Percentiles rank a stretch among this genome's conserved stretches.
Evolutionary conservation across 2,329 filamentous ascomycete species (phyloP).

Genomic region (Neocucurbitaria cava): DNA sequence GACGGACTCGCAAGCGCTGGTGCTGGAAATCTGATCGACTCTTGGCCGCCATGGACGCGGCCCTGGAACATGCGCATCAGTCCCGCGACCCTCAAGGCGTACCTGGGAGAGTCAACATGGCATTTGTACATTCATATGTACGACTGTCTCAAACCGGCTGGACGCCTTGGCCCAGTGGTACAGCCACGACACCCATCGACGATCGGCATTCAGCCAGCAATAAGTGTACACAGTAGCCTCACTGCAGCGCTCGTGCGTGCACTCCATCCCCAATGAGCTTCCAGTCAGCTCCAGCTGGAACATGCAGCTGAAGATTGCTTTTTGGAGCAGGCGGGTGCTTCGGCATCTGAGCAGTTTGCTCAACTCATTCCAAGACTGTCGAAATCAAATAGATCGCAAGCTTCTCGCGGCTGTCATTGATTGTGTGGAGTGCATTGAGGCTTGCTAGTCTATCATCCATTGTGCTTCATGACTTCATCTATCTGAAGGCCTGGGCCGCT

Average conservation of each 20-base stretch:
- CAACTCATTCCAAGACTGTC: background rate
- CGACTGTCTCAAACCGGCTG: background rate
- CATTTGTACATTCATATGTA: background rate
- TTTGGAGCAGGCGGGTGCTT: background rate
- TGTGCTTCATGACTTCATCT: background rate
- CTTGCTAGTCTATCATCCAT: background rate
- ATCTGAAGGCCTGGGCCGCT: constrained; percentile 8
- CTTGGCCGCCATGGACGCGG: too few species aligned
- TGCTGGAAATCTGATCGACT: background rate
- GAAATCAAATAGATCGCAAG: background rate
- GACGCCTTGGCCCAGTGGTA: background rate
- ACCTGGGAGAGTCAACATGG: background rate
- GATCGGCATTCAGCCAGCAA: background rate
- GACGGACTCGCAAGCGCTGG: too few species aligned
- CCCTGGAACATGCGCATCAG: too few species aligned
- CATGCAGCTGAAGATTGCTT: background rate
- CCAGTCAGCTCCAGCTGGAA: too few species aligned
- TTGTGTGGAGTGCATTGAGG: background rate
- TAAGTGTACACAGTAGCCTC: background rate
- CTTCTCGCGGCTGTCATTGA: too few species aligned
- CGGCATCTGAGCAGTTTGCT: background rate
- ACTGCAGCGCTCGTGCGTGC: background rate
- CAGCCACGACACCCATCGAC: background rate
- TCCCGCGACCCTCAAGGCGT: too few species aligned
- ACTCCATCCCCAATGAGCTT: too few species aligned